Conservation (phyloP, 306 rosid genomes). For the Medicago arabica region DNA sequence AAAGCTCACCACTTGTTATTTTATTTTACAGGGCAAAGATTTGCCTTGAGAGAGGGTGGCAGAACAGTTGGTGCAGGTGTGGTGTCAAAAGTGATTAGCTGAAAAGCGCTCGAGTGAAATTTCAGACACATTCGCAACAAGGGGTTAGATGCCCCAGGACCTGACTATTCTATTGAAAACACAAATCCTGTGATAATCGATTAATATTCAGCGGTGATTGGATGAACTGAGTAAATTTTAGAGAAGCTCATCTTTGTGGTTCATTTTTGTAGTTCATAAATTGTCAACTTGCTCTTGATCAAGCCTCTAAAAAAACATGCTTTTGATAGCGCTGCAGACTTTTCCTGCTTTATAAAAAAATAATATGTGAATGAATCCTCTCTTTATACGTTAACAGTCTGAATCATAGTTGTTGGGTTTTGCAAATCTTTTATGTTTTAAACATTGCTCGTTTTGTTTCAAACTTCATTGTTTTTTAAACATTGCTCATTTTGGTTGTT, state of each 20-base stretch:
- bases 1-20: slow-evolving; percentile 29
- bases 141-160: slow-evolving; percentile 37
- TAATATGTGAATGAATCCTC: slow-evolving; percentile 55
- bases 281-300: slow-evolving; percentile 43
- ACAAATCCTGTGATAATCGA: slow-evolving; percentile 48
- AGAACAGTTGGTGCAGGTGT: slow-evolving; percentile 99
- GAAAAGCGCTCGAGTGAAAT: slow-evolving; percentile 38
- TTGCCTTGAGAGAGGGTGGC: slow-evolving; percentile 99
- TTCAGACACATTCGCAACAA: slow-evolving; percentile 39
- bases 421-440: slow-evolving; percentile 4
- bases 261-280: slow-evolving; percentile 53
- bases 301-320: background rate
- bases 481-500: background rate
- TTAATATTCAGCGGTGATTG: slow-evolving; percentile 44
- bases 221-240: slow-evolving; percentile 48
- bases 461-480: background rate
- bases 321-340: slow-evolving; percentile 39
- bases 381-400: slow-evolving; percentile 9
- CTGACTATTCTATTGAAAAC: slow-evolving; percentile 42
- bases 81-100: slow-evolving; percentile 85
- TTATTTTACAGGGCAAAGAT: slow-evolving; percentile 85
- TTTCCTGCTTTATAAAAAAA: slow-evolving; percentile 49
- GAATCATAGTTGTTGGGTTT: slow-evolving; percentile 16
- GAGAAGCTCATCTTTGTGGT: slow-evolving; percentile 44
- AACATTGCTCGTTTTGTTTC: background rate